Conservation (phyloP, 2,329 filamentous ascomycete genomes). For the Fusarium mundagurra region DNA sequence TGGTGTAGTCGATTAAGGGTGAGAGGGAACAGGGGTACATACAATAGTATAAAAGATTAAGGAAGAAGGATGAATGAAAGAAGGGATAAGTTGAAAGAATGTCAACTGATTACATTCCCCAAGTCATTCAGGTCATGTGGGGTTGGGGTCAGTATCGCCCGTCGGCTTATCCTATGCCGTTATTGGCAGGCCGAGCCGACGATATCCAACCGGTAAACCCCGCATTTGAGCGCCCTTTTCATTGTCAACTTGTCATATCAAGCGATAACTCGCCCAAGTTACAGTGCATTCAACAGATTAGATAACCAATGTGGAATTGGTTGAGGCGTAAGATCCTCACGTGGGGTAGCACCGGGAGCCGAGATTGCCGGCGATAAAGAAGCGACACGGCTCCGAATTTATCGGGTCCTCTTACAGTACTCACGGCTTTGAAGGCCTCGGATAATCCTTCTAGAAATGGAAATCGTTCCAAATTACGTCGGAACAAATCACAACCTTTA, state of each 20-base stretch:
- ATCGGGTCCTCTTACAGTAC: background rate
- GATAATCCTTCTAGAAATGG: background rate
- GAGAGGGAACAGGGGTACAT: background rate
- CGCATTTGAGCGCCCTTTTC: constrained; percentile 21
- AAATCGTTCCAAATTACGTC: background rate
- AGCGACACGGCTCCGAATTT: background rate
- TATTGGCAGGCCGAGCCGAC: constrained; percentile 19
- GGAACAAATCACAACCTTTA: no score
- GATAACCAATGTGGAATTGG: background rate
- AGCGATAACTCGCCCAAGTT: background rate
- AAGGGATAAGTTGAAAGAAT: background rate
- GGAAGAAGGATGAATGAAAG: background rate
- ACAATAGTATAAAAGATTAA: background rate
- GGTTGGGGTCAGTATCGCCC: constrained; percentile 3
- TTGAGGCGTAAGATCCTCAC: background rate
- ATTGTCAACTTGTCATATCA: constrained; percentile 14
- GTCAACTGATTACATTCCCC: background rate
- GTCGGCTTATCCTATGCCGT: constrained; percentile 17
- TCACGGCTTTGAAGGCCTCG: background rate
- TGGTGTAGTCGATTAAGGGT: background rate
- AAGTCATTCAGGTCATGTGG: constrained; percentile 8
- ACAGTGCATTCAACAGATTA: background rate
- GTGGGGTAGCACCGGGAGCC: background rate
- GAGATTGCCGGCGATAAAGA: background rate
- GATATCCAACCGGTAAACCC: constrained; percentile 26